A percentile compares a stretch with the other conserved stretches of the same genome.
These are phyloP conservation scores for Schrenkiella parvula DNA, from an alignment of 345 rosid genomes.

Conservation along the genomic window DNA sequence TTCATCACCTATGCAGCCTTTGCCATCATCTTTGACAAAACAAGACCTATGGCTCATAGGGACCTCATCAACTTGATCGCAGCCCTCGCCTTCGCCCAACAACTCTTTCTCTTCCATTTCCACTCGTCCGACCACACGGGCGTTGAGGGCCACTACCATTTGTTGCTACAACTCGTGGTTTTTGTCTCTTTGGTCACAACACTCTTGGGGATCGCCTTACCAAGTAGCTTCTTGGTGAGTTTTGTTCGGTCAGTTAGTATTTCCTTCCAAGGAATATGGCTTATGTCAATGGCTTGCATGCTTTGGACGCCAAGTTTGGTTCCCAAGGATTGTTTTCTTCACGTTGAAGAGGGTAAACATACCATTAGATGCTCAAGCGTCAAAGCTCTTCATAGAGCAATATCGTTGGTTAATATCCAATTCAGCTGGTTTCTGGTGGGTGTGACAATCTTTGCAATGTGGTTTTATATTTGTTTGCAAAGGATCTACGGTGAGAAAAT, in stretches of 20 bases:
- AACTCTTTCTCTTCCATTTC: conserved; percentile 68
- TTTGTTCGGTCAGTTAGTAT: conserved; percentile 66
- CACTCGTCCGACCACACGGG: conserved; percentile 85
- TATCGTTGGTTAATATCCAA: conserved; percentile 64
- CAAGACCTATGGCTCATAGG: conserved; percentile 32
- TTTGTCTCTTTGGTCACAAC: conserved; percentile 56
- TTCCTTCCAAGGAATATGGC: conserved; percentile 74
- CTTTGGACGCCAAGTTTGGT: conserved; percentile 69
- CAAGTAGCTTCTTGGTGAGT: conserved; percentile 61
- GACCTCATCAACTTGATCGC: conserved; percentile 51
- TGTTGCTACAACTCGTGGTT: conserved; percentile 56
- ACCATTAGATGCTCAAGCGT: conserved; percentile 57
- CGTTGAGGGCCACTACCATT: conserved; percentile 80
- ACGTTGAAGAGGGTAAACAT: conserved; percentile 58
- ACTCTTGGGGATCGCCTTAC: conserved; percentile 54
- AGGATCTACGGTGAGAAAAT: conserved; percentile 36
- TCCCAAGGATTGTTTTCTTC: conserved; percentile 62
- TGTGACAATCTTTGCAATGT: conserved; percentile 39
- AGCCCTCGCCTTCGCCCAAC: conserved; percentile 62
- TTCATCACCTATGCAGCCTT: conserved; percentile 60
- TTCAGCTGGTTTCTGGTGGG: conserved; percentile 61
- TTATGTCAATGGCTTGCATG: conserved; percentile 63
- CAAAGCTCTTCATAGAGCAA: conserved; percentile 61
- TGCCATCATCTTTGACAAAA: conserved; percentile 52
- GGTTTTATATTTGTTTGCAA: conserved; percentile 40